phyloP scores from a whole-genome alignment of 345 rosid species.

The Aethionema arabicum region DNA sequence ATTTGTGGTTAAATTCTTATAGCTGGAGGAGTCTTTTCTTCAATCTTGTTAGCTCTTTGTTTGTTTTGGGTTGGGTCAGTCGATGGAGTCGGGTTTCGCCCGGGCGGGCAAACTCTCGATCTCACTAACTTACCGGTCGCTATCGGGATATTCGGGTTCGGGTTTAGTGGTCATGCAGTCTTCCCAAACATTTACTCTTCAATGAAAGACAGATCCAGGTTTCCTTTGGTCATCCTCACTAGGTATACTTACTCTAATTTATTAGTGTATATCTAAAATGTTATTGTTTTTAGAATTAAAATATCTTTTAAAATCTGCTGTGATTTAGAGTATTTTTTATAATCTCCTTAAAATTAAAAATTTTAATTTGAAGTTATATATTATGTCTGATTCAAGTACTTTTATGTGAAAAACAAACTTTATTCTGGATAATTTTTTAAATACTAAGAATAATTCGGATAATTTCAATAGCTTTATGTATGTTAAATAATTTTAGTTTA shows the following conservation, averaged over 20 bases:
- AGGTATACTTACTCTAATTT: constrained; percentile 11
- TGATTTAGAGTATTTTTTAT: too few species aligned
- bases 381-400: too few species aligned
- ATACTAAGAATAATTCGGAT: too few species aligned
- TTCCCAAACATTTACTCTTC: constrained; percentile 78
- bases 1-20: not conserved
- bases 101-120: constrained; percentile 49
- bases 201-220: constrained; percentile 67
- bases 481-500: too few species aligned
- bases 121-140: constrained; percentile 63
- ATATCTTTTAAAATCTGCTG: too few species aligned
- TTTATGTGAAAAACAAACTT: too few species aligned
- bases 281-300: too few species aligned
- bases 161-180: constrained; percentile 71
- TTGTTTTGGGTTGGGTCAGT: constrained; percentile 69
- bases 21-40: constrained; percentile 82
- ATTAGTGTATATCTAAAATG: too few species aligned
- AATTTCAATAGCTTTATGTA: too few species aligned
- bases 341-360: too few species aligned
- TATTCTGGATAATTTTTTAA: too few species aligned
- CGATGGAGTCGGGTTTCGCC: constrained; percentile 64
- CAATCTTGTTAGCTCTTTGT: constrained; percentile 58
- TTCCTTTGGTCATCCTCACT: constrained; percentile 47
- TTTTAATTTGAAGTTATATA: too few species aligned
- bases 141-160: constrained; percentile 69